Conservation (phyloP, 805 yeast genomes). For the Kodamaea fukazawae region DNA sequence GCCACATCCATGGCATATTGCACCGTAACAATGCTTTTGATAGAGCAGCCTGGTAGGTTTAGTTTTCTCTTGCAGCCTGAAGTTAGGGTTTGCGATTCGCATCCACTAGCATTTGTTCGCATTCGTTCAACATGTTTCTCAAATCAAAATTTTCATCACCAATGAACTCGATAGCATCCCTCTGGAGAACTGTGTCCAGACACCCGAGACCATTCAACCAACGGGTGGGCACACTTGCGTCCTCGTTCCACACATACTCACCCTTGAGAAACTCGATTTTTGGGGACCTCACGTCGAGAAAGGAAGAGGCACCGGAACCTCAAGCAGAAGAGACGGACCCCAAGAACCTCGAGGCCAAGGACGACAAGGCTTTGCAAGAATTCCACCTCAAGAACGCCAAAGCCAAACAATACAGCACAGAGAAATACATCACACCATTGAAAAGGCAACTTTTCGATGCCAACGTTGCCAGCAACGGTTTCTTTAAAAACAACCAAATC, state of each 20-base stretch:
- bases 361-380: constrained; percentile 45
- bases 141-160: too few relatives aligned
- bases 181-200: too few relatives aligned
- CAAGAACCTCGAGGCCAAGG: constrained; percentile 24
- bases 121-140: too few relatives aligned
- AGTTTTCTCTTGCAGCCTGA: too few relatives aligned
- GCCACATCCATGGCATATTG: too few relatives aligned
- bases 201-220: too few relatives aligned
- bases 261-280: constrained; percentile 18
- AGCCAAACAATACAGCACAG: constrained; percentile 44
- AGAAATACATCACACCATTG: constrained; percentile 67
- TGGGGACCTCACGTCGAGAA: constrained; percentile 32
- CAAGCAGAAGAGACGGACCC: constrained; percentile 9
- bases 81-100: too few relatives aligned
- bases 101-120: too few relatives aligned
- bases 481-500: constrained; percentile 61
- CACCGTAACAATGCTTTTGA: too few relatives aligned
- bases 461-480: constrained; percentile 61
- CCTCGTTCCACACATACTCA: constrained; percentile 12
- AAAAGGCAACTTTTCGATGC: constrained; percentile 61
- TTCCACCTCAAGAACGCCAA: constrained; percentile 45
- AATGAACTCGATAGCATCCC: too few relatives aligned
- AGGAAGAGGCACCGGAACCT: constrained; percentile 9
- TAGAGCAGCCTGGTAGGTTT: too few relatives aligned
- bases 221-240: too few relatives aligned